Conservation (phyloP, 306 rosid species). For the Prinsepia uniflora region DNA sequence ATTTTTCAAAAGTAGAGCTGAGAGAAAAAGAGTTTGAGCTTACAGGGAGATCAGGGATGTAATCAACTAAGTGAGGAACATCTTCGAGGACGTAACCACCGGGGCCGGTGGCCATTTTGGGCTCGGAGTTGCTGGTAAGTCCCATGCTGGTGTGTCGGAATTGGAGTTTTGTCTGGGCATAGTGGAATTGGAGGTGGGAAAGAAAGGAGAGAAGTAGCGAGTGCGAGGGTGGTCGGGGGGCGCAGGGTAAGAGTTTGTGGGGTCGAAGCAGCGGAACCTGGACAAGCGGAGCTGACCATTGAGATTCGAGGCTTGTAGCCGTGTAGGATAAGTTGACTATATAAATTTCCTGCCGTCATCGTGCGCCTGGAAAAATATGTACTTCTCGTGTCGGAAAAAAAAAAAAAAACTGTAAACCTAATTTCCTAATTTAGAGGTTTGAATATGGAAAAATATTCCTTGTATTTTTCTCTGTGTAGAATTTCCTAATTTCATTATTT, state of each 20-base stretch:
- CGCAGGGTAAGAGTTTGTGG: conserved; percentile 14
- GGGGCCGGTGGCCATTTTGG: conserved; percentile 39
- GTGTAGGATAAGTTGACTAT: not conserved
- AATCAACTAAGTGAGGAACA: conserved; percentile 59
- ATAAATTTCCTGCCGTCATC: not conserved
- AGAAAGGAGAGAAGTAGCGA: not conserved
- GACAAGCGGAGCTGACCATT: conserved; percentile 23
- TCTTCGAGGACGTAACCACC: conserved; percentile 59
- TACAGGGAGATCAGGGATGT: conserved; percentile 44
- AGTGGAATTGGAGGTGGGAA: not conserved
- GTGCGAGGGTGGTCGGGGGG: conserved; percentile 16
- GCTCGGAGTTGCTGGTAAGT: conserved; percentile 10
- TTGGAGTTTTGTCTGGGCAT: not conserved
- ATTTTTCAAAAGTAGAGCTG: not conserved
- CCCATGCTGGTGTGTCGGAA: conserved; percentile 13
- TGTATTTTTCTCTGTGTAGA: no score
- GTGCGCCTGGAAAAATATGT: no score
- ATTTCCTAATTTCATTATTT: no score
- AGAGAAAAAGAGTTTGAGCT: conserved; percentile 1
- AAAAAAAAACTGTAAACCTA: no score
- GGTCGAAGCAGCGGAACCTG: conserved; percentile 36
- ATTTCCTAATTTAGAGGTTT: no score
- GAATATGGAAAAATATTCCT: no score
- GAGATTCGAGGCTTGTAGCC: not conserved
- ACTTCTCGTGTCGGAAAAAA: not conserved